Conservation (phyloP, 2,329 filamentous ascomycete genomes). For the Aureobasidium uvarum region DNA sequence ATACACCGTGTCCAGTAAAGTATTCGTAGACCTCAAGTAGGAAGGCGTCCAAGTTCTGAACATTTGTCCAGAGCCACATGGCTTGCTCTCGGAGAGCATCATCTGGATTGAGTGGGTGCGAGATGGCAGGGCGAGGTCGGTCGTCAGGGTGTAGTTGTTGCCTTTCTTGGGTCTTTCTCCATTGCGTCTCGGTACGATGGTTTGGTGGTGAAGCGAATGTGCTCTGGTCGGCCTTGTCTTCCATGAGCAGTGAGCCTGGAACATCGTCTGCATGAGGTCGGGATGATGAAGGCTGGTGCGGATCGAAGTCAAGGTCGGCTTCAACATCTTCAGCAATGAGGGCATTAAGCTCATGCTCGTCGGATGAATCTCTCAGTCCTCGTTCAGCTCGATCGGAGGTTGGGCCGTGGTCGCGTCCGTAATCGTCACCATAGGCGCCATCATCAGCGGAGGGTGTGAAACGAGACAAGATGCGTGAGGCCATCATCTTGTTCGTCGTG, state of each 20-base stretch:
- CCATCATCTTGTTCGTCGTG: slow-evolving; percentile 44
- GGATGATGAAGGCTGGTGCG: background rate
- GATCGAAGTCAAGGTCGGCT: slow-evolving; percentile 20
- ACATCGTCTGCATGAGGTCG: slow-evolving; percentile 41
- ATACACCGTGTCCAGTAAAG: slow-evolving; percentile 77
- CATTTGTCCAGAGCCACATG: slow-evolving; percentile 91
- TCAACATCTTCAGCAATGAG: slow-evolving; percentile 50
- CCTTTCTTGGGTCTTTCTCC: slow-evolving; percentile 50
- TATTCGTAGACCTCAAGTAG: slow-evolving; percentile 84
- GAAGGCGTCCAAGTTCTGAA: slow-evolving; percentile 84
- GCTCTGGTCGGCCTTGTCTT: slow-evolving; percentile 41
- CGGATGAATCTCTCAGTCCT: slow-evolving; percentile 53
- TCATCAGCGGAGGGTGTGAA: slow-evolving; percentile 45
- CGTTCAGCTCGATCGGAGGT: slow-evolving; percentile 36
- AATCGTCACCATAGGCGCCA: slow-evolving; percentile 40
- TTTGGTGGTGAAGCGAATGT: slow-evolving; percentile 28
- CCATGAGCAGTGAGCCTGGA: slow-evolving; percentile 61
- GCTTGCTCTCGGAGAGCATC: slow-evolving; percentile 69
- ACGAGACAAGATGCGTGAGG: slow-evolving; percentile 55
- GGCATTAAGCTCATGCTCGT: slow-evolving; percentile 58
- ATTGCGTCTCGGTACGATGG: slow-evolving; percentile 45
- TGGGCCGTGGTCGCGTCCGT: slow-evolving; percentile 42
- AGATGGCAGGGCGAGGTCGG: slow-evolving; percentile 25
- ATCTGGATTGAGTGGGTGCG: slow-evolving; percentile 21
- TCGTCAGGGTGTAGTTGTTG: slow-evolving; percentile 43